A percentile compares a stretch with the other conserved stretches of the same genome.
These are phyloP conservation scores for Coprinellus aureogranulatus DNA, from an alignment of 768 basidiomycete species.

Conservation along the genomic window DNA sequence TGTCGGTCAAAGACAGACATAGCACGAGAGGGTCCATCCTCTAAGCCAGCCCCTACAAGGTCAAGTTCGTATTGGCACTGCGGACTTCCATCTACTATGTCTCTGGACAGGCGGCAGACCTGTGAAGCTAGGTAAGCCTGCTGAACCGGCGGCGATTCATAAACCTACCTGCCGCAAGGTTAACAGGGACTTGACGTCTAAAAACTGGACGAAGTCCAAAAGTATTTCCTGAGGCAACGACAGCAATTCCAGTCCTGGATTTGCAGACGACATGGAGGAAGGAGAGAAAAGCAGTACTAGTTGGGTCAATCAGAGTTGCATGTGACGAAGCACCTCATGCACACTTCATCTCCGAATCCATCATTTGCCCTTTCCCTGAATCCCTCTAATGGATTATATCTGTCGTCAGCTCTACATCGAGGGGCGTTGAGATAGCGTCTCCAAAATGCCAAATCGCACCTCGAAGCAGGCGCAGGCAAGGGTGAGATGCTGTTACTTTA, in stretches of 20 bases:
- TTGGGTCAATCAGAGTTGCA: no score
- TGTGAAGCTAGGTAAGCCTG: constrained; percentile 2
- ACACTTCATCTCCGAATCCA: not conserved
- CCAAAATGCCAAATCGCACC: constrained; percentile 7
- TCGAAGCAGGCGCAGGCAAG: not conserved
- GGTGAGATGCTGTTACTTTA: not conserved
- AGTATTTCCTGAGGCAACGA: constrained; percentile 17
- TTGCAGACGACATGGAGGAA: not conserved
- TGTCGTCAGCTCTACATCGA: not conserved
- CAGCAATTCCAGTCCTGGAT: not conserved
- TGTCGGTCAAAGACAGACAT: constrained; percentile 33
- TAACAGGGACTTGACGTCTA: constrained; percentile 20
- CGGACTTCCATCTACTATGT: constrained; percentile 26
- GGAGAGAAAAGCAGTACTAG: no score
- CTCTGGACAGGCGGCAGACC: constrained; percentile 33
- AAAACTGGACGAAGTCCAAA: constrained; percentile 10
- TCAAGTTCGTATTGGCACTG: constrained; percentile 43
- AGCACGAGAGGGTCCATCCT: constrained; percentile 31
- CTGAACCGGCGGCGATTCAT: not conserved
- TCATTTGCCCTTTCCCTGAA: no score
- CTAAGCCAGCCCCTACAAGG: constrained; percentile 42
- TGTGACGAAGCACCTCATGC: no score
- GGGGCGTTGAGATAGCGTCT: not conserved
- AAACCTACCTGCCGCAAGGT: constrained; percentile 24
- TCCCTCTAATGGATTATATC: not conserved